A percentile compares a stretch with the other conserved stretches of the same genome.
These are phyloP conservation scores for Dendrobium chrysotoxum DNA, from an alignment of 106 monocot species.

Conservation along the genomic window DNA sequence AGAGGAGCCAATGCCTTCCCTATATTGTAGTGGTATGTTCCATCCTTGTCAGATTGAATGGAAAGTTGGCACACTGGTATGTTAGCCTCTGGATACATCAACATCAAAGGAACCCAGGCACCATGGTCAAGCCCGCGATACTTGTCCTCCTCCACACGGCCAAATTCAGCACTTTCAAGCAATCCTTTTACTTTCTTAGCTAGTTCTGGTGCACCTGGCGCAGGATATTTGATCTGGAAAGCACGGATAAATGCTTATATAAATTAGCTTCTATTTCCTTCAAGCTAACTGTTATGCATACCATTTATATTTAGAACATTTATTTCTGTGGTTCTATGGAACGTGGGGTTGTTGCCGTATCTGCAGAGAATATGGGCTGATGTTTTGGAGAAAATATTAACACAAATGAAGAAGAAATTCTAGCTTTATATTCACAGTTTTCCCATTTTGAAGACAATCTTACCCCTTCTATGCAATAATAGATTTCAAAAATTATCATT, in stretches of 20 bases:
- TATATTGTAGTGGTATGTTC: conserved; percentile 62
- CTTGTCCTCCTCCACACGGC: conserved; percentile 33
- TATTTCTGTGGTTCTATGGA: not conserved
- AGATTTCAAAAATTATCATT: too few species aligned
- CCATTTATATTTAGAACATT: not conserved
- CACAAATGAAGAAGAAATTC: too few species aligned
- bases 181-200: conserved; percentile 49
- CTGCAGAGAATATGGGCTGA: not conserved
- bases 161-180: conserved; percentile 33
- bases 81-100: conserved; percentile 76
- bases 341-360: not conserved
- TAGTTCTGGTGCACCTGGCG: conserved; percentile 62
- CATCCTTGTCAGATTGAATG: conserved; percentile 41
- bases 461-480: too few species aligned
- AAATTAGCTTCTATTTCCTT: not conserved
- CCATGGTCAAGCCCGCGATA: conserved; percentile 77
- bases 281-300: not conserved
- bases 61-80: conserved; percentile 86
- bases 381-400: too few species aligned
- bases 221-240: conserved; percentile 69
- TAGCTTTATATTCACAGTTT: too few species aligned
- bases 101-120: conserved; percentile 83
- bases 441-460: too few species aligned
- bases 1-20: conserved; percentile 69
- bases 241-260: not conserved